phyloP scores from a whole-genome alignment of 441 rosid genomes.

The Adansonia grandidieri region DNA sequence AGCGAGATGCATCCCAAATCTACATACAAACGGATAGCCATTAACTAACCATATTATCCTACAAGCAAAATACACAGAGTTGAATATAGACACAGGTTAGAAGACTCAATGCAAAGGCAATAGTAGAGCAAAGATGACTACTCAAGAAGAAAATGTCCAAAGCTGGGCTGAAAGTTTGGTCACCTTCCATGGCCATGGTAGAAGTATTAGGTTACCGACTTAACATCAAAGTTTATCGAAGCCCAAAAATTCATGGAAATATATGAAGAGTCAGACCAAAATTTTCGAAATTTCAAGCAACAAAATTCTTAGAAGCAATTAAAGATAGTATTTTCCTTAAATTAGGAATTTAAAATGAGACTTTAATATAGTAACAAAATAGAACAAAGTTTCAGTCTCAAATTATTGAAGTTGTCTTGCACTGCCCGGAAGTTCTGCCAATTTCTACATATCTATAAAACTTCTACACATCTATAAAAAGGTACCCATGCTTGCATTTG shows the following conservation, averaged over 20 bases:
- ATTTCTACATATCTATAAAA: background rate
- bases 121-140: background rate
- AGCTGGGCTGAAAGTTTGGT: background rate
- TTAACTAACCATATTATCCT: background rate
- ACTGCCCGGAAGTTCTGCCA: background rate
- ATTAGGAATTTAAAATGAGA: background rate
- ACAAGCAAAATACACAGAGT: conserved; percentile 8
- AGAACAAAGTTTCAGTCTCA: background rate
- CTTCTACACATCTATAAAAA: background rate
- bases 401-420: background rate
- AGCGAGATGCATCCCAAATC: conserved; percentile 93
- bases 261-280: conserved; percentile 5
- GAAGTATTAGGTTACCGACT: background rate
- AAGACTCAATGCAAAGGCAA: conserved; percentile 12
- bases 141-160: background rate
- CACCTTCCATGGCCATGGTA: background rate
- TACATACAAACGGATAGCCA: conserved; percentile 30
- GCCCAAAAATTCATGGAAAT: background rate
- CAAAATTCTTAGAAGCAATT: background rate
- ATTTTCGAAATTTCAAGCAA: background rate
- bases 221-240: background rate
- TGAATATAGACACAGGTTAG: background rate
- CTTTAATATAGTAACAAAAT: background rate
- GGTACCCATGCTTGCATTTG: background rate
- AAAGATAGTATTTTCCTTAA: background rate